A percentile compares a stretch with the other conserved stretches of the same genome.
phyloP scores from a whole-genome alignment of 192 early-diverging fungal genomes.

The Coemansia sp. region DNA sequence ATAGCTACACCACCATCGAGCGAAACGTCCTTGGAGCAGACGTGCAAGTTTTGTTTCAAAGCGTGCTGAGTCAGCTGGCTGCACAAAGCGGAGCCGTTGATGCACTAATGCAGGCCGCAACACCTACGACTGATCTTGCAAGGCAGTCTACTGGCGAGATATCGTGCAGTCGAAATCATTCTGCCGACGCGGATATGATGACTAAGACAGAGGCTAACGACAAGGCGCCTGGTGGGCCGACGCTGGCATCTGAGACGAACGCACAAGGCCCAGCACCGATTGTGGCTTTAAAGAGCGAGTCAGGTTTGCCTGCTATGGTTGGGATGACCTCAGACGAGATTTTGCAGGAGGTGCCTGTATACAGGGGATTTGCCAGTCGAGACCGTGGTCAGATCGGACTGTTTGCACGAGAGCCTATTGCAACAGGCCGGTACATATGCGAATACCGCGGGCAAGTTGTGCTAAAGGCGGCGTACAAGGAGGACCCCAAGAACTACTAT shows the following conservation, averaged over 20 bases:
- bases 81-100: slow-evolving; percentile 40
- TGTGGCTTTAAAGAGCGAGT: neutral
- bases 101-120: neutral
- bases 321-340: slow-evolving; percentile 19
- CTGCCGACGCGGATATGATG: neutral
- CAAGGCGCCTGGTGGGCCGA: neutral
- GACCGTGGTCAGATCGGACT: slow-evolving; percentile 36
- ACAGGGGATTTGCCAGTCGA: slow-evolving; percentile 25
- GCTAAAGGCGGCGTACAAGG: slow-evolving; percentile 67
- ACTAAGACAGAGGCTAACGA: neutral
- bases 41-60: slow-evolving; percentile 54
- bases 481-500: slow-evolving; percentile 69
- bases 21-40: slow-evolving; percentile 46
- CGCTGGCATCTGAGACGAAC: neutral
- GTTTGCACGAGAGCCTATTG: slow-evolving; percentile 35
- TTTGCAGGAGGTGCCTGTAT: slow-evolving; percentile 4
- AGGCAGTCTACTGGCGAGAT: neutral
- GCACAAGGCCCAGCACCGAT: neutral
- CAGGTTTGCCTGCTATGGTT: slow-evolving; percentile 20
- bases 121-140: neutral
- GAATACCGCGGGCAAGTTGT: slow-evolving; percentile 78
- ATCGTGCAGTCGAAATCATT: neutral
- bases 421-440: slow-evolving; percentile 60
- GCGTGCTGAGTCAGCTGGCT: slow-evolving; percentile 53
- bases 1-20: slow-evolving; percentile 37